Base-by-base conservation (phyloP, 768 basidiomycete genomes). In the Suillus occidentalis region DNA sequence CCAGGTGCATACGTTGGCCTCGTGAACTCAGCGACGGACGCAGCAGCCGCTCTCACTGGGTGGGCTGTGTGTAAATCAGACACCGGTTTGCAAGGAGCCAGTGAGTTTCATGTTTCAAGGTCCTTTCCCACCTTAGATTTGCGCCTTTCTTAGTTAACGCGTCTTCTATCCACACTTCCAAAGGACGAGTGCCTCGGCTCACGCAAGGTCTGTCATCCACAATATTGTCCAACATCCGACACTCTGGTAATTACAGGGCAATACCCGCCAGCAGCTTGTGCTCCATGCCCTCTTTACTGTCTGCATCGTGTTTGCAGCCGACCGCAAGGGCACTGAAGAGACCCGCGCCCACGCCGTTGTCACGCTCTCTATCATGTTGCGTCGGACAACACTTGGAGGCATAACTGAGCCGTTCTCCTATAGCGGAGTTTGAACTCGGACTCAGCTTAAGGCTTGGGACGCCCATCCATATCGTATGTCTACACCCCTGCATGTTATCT, bases 21-120 rank as follows among this genome's bases (percentile, higher is more conserved):
- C 3, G 93, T 93, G 18, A 94, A 89, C 69, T 89, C 89, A 5
- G 95, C 97, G 0, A 89, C 95, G 0, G 95, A 94, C 0, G 96
- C 95, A 3, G 97, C 96, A 20, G 90, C 92, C 9, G 91, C 89
- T 20, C 79, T 99, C 4, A 96, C 97, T 16, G 94, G 95, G 7
- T 99, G 97, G 97, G 97, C 97, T n/a, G n/a, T n/a, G n/a, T n/a
- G n/a, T n/a, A n/a, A n/a, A n/a, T n/a, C n/a, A n/a, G n/a, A n/a
- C n/a, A n/a, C n/a, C n/a, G n/a, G n/a, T n/a, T n/a, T n/a, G n/a
- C n/a, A n/a, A n/a, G n/a, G n/a, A n/a, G n/a, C n/a, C n/a, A n/a
- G n/a, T n/a, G n/a, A n/a, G n/a, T n/a, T n/a, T n/a, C n/a, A n/a
- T n/a, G n/a, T n/a, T n/a, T n/a, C n/a, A n/a, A n/a, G n/a, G n/a